Evolutionary conservation across 495 filamentous ascomycete species (phyloP).

Genomic region (Clohesyomyces aquaticus): DNA sequence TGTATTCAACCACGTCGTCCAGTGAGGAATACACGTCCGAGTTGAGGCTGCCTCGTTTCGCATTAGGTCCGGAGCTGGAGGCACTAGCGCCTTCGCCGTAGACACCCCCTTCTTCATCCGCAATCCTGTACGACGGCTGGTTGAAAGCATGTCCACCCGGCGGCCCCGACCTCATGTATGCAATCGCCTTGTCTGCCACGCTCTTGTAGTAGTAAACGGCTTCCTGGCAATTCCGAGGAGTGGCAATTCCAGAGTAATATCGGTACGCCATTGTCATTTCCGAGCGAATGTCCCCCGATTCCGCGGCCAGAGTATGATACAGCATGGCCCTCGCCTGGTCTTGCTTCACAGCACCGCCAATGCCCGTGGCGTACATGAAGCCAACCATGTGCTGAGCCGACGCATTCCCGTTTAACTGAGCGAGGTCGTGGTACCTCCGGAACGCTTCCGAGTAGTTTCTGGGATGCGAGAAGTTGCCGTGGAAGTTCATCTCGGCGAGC

Average conservation of each 20-base stretch:
- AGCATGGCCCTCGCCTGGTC: conserved; percentile 92
- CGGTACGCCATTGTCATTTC: conserved; percentile 95
- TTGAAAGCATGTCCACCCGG: conserved; percentile 83
- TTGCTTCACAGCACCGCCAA: conserved; percentile 77
- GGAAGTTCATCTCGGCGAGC: conserved; percentile 93
- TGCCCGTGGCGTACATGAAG: conserved; percentile 92
- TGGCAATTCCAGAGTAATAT: conserved; percentile 82
- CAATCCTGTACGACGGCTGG: conserved; percentile 74
- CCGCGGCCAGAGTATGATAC: conserved; percentile 93
- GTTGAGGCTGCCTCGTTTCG: conserved; percentile 67
- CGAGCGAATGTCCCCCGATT: conserved; percentile 77
- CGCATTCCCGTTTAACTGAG: conserved; percentile 77
- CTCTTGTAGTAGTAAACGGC: conserved; percentile 87
- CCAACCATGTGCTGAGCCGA: conserved; percentile 95
- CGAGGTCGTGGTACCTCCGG: conserved; percentile 76
- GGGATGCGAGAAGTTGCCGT: conserved; percentile 90
- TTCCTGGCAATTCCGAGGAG: conserved; percentile 80
- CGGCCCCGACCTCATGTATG: conserved; percentile 82
- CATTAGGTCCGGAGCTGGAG: conserved; percentile 87
- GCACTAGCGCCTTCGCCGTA: conserved; percentile 94
- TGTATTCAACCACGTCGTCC: conserved; percentile 92
- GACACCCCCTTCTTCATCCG: conserved; percentile 88
- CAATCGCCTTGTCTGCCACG: conserved; percentile 91
- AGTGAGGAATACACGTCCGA: conserved; percentile 79
- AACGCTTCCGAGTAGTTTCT: conserved; percentile 83